These are phyloP conservation scores for Saccharomycopsis hybrid DNA, from an alignment of 1,139 yeast species.

Conservation along the genomic window DNA sequence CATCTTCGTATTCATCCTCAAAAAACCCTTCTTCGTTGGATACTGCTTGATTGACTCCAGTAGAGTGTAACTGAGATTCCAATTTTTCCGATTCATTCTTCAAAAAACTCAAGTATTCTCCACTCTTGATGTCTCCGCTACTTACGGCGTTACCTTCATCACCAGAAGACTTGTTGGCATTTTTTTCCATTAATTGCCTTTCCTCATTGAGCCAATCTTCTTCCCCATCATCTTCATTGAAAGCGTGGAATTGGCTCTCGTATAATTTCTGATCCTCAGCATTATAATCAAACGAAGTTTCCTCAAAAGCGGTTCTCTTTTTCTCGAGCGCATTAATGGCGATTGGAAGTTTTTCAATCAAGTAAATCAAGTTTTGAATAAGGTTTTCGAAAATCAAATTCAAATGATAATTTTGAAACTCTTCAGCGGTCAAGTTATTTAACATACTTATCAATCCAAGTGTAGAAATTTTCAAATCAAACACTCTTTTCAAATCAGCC, in stretches of 20 bases:
- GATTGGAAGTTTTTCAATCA: conserved; percentile 57
- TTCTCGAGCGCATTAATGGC: conserved; percentile 64
- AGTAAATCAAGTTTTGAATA: conserved; percentile 41
- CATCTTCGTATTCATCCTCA: conserved; percentile 27
- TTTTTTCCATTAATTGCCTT: conserved; percentile 1
- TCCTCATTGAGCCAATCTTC: conserved; percentile 20
- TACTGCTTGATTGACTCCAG: conserved; percentile 30
- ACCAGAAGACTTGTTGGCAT: neutral
- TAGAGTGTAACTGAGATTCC: conserved; percentile 11
- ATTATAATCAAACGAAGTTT: conserved; percentile 24
- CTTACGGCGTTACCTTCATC: neutral
- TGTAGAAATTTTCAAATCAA: conserved; percentile 70
- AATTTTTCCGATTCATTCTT: conserved; percentile 21
- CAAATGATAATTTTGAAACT: conserved; percentile 28
- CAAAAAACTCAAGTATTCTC: conserved; percentile 15
- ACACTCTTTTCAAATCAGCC: conserved; percentile 53
- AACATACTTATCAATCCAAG: conserved; percentile 59
- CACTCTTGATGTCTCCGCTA: conserved; percentile 5
- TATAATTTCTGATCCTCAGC: conserved; percentile 30
- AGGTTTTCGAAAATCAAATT: conserved; percentile 28
- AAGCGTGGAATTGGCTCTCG: conserved; percentile 33
- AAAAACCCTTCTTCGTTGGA: conserved; percentile 25
- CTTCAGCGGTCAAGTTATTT: conserved; percentile 27
- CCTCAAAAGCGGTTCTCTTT: conserved; percentile 48
- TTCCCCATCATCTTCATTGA: conserved; percentile 23